phyloP scores from a whole-genome alignment of 805 yeast genomes.

The Tetrapisispora namnaoensis region DNA sequence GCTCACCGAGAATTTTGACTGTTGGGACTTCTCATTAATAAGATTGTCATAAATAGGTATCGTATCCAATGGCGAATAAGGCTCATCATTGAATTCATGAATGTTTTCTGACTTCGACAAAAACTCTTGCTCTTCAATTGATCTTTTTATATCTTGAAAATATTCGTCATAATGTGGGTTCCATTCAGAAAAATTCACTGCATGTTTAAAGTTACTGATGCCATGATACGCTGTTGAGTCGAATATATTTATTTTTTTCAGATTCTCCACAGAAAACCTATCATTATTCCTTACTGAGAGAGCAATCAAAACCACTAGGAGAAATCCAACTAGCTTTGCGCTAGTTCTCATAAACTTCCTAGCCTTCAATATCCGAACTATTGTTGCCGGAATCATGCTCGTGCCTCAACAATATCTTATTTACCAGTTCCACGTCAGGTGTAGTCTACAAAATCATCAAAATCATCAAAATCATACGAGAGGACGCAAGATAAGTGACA shows the following conservation, averaged over 20 bases:
- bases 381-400: no score
- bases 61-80: conserved; percentile 11
- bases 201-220: background rate
- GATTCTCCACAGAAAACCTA: background rate
- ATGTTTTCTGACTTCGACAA: background rate
- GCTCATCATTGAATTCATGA: background rate
- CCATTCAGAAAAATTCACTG: background rate
- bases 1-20: background rate
- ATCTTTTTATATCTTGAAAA: background rate
- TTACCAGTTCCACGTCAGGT: no score
- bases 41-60: conserved; percentile 7
- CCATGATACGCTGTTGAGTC: no score
- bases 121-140: background rate
- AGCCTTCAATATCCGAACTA: background rate
- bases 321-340: background rate
- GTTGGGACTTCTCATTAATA: background rate
- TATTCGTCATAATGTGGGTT: background rate
- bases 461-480: no score
- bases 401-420: no score
- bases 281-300: no score
- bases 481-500: no score
- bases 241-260: background rate
- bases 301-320: no score
- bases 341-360: background rate
- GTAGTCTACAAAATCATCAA: no score